Evolutionary conservation across 345 rosid species (phyloP).

Genomic region (Rhizophora mangle): DNA sequence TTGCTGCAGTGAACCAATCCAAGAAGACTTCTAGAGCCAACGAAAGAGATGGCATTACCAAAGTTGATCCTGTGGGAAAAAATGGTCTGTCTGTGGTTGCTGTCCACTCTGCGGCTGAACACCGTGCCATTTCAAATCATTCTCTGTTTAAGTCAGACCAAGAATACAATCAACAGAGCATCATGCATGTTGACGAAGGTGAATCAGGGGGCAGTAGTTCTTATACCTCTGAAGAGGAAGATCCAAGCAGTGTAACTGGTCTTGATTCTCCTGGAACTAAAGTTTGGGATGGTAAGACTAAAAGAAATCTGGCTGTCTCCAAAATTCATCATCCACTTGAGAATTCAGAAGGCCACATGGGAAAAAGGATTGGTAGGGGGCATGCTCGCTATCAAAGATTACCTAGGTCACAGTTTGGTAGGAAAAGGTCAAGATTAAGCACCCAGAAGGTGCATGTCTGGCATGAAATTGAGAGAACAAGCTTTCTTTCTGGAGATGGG

Average conservation of each 20-base stretch:
- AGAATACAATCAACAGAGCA: constrained; percentile 50
- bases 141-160: constrained; percentile 39
- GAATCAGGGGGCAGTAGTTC: constrained; percentile 61
- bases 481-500: constrained; percentile 81
- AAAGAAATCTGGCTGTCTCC: constrained; percentile 65
- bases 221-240: constrained; percentile 81
- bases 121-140: constrained; percentile 26
- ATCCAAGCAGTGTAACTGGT: constrained; percentile 59
- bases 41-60: constrained; percentile 28
- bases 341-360: constrained; percentile 44
- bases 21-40: constrained; percentile 28
- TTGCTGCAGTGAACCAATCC: constrained; percentile 22
- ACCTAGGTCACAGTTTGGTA: constrained; percentile 45
- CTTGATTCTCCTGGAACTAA: constrained; percentile 85
- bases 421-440: constrained; percentile 66
- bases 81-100: constrained; percentile 22
- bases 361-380: constrained; percentile 49
- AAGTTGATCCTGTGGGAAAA: constrained; percentile 23
- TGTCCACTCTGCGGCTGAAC: constrained; percentile 19
- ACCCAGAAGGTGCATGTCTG: constrained; percentile 46
- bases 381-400: constrained; percentile 47
- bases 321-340: constrained; percentile 97
- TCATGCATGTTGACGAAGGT: constrained; percentile 29
- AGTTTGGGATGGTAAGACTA: constrained; percentile 95
- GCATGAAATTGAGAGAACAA: constrained; percentile 79